Evolutionary conservation across 129 eudicot genomes (phyloP).

Genomic region (Escallonia rubra): DNA sequence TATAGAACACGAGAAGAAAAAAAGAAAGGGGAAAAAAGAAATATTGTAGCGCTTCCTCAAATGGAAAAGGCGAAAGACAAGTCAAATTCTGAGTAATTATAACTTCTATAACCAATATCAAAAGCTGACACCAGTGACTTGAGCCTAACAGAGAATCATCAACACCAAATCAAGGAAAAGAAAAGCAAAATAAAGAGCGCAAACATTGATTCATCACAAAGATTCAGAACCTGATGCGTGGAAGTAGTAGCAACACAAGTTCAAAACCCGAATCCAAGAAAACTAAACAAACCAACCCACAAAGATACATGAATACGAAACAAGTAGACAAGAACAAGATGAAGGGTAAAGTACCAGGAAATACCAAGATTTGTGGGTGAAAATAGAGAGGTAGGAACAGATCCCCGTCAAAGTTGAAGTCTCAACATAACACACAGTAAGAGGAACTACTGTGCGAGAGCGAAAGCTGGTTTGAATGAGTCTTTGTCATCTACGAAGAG

Average conservation of each 20-base stretch:
- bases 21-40: too few species aligned
- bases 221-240: background rate
- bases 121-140: too few species aligned
- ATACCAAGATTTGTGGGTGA: background rate
- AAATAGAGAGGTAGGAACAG: background rate
- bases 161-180: too few species aligned
- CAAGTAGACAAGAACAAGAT: background rate
- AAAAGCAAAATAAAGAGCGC: background rate
- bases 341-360: background rate
- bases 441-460: background rate
- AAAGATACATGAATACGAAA: background rate
- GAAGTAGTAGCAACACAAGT: background rate
- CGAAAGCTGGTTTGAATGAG: background rate
- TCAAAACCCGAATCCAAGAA: too few species aligned
- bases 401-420: background rate
- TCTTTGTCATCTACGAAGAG: conserved; percentile 17
- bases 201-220: background rate
- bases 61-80: too few species aligned
- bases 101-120: background rate
- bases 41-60: too few species aligned
- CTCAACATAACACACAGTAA: too few species aligned
- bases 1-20: too few species aligned
- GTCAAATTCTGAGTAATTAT: background rate
- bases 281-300: background rate
- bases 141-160: too few species aligned